Evolutionary conservation across 2,329 filamentous ascomycete genomes (phyloP).

Genomic region (Pseudogymnoascus sp.): DNA sequence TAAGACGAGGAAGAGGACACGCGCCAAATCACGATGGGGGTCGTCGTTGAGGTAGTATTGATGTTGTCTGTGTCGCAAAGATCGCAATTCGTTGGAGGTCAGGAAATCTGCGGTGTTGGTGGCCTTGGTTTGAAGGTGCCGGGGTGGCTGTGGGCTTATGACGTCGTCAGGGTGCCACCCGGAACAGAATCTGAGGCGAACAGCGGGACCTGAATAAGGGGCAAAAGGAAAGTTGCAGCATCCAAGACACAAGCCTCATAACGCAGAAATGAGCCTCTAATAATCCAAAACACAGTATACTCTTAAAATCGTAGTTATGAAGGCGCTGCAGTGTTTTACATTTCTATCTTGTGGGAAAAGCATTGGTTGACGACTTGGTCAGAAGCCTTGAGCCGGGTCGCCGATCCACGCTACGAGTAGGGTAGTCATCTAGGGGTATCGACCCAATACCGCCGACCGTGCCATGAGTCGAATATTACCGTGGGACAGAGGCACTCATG

Average conservation of each 20-base stretch:
- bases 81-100: constrained; percentile 7
- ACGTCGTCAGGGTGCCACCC: constrained; percentile 11
- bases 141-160: constrained; percentile 11
- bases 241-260: constrained; percentile 1
- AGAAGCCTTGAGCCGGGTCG: background rate
- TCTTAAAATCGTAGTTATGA: background rate
- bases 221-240: background rate
- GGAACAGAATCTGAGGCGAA: constrained; percentile 8
- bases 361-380: constrained; percentile 1
- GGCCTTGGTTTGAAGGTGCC: constrained; percentile 6
- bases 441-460: constrained; percentile 2
- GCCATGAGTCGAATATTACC: background rate
- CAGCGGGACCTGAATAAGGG: constrained; percentile 9
- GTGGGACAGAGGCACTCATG: background rate
- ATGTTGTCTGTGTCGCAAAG: background rate
- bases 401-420: constrained; percentile 5
- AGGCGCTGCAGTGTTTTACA: background rate
- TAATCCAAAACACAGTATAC: background rate
- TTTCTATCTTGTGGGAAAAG: background rate
- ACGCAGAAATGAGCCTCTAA: background rate
- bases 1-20: constrained; percentile 5
- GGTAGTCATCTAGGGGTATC: constrained; percentile 5
- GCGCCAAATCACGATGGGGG: background rate
- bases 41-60: constrained; percentile 3
- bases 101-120: constrained; percentile 10